phyloP scores from a whole-genome alignment of 2,329 filamentous ascomycete species.

The Paecilomyces sp. region DNA sequence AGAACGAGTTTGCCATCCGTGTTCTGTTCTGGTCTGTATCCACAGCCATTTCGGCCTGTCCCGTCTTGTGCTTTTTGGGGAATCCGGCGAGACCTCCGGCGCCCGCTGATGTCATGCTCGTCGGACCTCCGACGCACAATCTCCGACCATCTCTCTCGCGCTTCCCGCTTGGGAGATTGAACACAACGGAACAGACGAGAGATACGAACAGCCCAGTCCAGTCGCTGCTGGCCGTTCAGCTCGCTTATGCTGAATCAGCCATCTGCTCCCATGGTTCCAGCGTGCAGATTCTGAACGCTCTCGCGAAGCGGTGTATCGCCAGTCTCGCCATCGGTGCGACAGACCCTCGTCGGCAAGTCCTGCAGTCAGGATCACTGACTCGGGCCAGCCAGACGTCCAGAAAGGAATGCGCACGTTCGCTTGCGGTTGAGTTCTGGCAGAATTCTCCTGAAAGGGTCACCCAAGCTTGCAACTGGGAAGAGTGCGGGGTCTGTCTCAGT shows the following conservation, averaged over 20 bases:
- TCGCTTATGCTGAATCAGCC: not conserved
- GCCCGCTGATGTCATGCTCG: not conserved
- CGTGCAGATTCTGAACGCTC: not conserved
- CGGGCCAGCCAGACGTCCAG: not conserved
- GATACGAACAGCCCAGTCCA: not conserved
- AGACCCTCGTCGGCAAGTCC: not conserved
- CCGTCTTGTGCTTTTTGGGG: not conserved
- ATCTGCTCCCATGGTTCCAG: not conserved
- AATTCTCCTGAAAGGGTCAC: not conserved
- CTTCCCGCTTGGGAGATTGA: not conserved
- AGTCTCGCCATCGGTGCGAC: not conserved
- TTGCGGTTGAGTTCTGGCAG: not conserved
- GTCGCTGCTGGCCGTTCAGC: not conserved
- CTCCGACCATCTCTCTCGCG: not conserved
- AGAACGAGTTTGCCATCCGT: not conserved
- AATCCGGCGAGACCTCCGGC: not conserved
- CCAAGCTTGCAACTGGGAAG: not conserved
- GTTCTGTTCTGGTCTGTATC: not conserved
- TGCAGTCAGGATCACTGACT: not conserved
- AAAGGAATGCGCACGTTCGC: not conserved
- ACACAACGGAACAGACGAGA: not conserved
- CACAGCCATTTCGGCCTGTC: not conserved
- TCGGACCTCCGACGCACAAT: not conserved
- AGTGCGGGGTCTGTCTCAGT: not conserved
- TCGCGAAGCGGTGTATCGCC: not conserved